Conservation (phyloP, 179 eudicot species). For the Beta corolliflora region DNA sequence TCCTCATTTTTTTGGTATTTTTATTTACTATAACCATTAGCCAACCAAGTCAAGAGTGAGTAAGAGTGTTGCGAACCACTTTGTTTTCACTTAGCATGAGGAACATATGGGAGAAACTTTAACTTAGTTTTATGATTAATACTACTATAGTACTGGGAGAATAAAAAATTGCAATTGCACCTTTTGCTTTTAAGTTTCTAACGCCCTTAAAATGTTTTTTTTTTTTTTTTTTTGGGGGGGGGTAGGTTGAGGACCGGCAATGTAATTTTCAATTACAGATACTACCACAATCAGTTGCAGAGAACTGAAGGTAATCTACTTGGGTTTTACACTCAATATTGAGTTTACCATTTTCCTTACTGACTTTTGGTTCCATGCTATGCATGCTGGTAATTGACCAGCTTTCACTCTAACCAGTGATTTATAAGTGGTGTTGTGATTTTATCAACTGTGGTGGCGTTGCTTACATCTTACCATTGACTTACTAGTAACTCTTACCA, state of each 20-base stretch:
- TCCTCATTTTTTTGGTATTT: background rate
- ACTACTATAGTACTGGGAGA: background rate
- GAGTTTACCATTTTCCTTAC: background rate
- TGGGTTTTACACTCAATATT: background rate
- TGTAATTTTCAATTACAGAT: conserved; percentile 86
- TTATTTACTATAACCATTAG: background rate
- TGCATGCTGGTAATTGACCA: background rate
- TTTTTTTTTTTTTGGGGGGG: conserved; percentile 26
- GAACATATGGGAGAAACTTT: background rate
- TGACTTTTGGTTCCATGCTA: background rate
- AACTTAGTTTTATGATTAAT: background rate
- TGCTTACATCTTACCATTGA: background rate
- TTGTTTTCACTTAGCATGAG: background rate
- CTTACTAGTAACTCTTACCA: background rate
- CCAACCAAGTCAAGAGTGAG: conserved; percentile 2
- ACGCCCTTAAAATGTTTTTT: background rate
- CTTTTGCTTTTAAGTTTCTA: background rate
- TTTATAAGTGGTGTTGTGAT: background rate
- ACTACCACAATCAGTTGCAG: conserved; percentile 70
- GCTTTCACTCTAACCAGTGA: background rate
- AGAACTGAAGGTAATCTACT: conserved; percentile 46
- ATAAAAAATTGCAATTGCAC: background rate
- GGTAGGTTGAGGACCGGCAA: conserved; percentile 92
- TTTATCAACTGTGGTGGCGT: background rate
- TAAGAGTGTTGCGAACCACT: background rate